Base-by-base conservation (phyloP, 2,329 filamentous ascomycete species). In the Beauveria varroae region DNA sequence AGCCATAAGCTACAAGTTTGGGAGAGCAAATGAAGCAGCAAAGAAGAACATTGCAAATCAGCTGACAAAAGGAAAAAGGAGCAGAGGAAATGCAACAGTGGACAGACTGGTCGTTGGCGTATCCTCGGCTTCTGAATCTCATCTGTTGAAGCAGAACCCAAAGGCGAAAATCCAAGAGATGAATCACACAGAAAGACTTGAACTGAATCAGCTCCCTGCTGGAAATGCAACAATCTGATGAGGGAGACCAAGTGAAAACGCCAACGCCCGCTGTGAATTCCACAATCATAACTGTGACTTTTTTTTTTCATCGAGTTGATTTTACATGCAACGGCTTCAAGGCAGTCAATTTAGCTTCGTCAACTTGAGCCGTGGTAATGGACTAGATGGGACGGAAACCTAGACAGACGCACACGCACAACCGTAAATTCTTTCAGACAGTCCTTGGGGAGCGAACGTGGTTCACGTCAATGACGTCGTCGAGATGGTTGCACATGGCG, bases 401-500 rank as follows among this genome's bases (percentile, higher is more conserved):
- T 56, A 43, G 5, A 51, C 7, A 51, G 53, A 47, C 54, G 8
- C 37, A 43, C 24, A 47, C 2, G 37, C 41, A 43, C 51, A 51
- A 56, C 43, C 41, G n/a, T 16, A 18, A 16, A n/a, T n/a, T 46
- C 58, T 57, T 66, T 83, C 73, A 85, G 73, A 85, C 79, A 56
- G 81, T 83, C 76, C 77, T 81, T 63, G 83, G 82, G 64, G 81
- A 81, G 65, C 80, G 78, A 73, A 81, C 84, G 75, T 87, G 89
- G 84, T 85, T 88, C 76, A 91, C 86, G 74, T 95, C 91, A 78
- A 91, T 88, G 78, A 97, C 86, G 77, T 97, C 93, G 84, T 97
- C 93, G 72, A 97, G 89, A 81, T 96, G 93, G 79, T 96, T 97
- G 83, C 91, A 96, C 88, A 97, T 90, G 71, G 93, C 93, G 74